Evolutionary conservation across 2,329 filamentous ascomycete species (phyloP), one percentile per base, ranked within the genome.

Genomic region (Ophiostoma novo-ulmi): DNA sequence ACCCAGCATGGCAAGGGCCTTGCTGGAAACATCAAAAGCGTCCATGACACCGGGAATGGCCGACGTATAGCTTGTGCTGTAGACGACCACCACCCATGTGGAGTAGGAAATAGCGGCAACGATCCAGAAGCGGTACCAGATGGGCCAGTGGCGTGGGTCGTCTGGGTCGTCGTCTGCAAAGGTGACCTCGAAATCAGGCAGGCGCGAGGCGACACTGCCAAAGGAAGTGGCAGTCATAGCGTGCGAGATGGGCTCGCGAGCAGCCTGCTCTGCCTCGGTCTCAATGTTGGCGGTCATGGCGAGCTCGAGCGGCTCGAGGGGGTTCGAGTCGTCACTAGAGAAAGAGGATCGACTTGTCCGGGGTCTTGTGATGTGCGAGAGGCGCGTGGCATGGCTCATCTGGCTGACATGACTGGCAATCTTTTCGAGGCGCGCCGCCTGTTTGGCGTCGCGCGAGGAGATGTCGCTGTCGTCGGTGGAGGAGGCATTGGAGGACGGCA

Each of bases 31-130:
- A 68, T 83, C 77, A 75, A 92, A 93, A 58, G 90, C 87, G 20
- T 81, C 77, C 80, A 88, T 87, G 79, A 94, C 85, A 0, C 89
- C 87, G 0, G 85, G 83, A 48, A 91, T 87, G 8, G 87, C 87
- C 0, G 89, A 87, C 1, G 91, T 92, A 77, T 94, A 94, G 68
- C 85, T 88, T 0, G 91, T 94, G 55, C 87, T 91, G 77, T 92
- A 91, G 48, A 92, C 78, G 17, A 93, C 88, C 3, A 82, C 77
- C 1, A 79, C 78, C 81, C 81, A 82, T 1, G 80, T 81, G 3
- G 79, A 77, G 74, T 77, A 83, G 58, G 79, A 80, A n/a, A 83
- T 78, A 58, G 72, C 80, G 78, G 80, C 76, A n/a, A 81, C 75
- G 17, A 77, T 75, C 77, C 78, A 82, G 14, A 74, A 70, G 72